Evolutionary conservation across 176 grass and related monocot genomes (phyloP), one percentile per base, ranked within the genome.

Genomic region (Ampelocalamus luodianensis): DNA sequence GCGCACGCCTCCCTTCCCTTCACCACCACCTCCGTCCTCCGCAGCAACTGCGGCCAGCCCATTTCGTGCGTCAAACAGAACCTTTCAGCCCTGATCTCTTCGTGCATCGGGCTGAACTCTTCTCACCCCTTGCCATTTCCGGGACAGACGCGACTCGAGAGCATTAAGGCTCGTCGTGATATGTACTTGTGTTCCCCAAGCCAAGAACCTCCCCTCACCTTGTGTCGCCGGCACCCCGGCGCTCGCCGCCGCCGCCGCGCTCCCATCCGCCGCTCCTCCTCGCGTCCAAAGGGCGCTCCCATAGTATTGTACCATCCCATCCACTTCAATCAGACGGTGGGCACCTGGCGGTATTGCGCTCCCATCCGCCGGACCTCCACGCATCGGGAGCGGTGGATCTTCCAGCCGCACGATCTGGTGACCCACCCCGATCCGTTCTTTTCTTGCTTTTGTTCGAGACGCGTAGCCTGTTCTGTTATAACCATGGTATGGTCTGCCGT

Each of bases 311-410:
- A 7, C 16, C 23, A 20, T 51, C 6, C 20, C 23, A 5, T 24
- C 24, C 36, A 4, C 44, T 45, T 49, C 6, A 23, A 13, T 20
- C 45, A 79, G 36, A 34, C 5, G 24, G 82, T 23, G 49, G 71
- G 49, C n/a, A 11, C 20, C 67, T 70, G 34, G 23, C 60, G n/a
- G 79, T 49, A 37, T 67, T n/a, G n/a, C n/a, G n/a, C n/a, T n/a
- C n/a, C n/a, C n/a, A n/a, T n/a, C n/a, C n/a, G n/a, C n/a, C 89
- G 85, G 82, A 95, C 87, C 65, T 98, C 96, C 67, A 88, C 93
- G 54, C 96, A 98, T 71, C 73, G 93, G 15, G 86, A 90, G 18
- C 92, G 83, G 70, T 98, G 96, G 96, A 98, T 98, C 77, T 92
- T 95, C 78, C 79, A 88, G n/a, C 59, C 86, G n/a, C 84, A 93